Conservation (phyloP, 345 rosid species). For the Eucalyptus viminalis region DNA sequence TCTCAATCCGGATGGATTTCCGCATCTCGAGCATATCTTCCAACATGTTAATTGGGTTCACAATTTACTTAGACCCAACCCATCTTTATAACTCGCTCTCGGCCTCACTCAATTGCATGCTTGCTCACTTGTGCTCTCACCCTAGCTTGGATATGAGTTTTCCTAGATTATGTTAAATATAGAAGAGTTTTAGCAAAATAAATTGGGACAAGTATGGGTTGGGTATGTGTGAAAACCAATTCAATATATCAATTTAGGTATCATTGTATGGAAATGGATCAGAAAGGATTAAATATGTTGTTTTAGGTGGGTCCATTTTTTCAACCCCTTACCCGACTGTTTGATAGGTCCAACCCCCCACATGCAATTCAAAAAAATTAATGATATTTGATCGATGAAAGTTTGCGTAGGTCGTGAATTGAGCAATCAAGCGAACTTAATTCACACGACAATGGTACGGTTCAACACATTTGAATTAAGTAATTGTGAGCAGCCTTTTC, state of each 20-base stretch:
- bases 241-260: too few relatives aligned
- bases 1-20: too few relatives aligned
- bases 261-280: too few relatives aligned
- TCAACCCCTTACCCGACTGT: neutral
- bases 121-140: neutral
- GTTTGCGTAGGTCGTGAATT: neutral
- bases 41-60: neutral
- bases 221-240: too few relatives aligned
- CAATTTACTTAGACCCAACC: neutral
- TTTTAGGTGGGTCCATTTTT: neutral
- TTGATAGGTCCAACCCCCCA: neutral
- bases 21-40: too few relatives aligned
- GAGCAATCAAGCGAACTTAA: neutral
- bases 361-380: neutral
- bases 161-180: neutral
- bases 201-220: too few relatives aligned
- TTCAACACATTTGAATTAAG: neutral
- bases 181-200: neutral
- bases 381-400: neutral
- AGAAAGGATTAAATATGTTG: too few relatives aligned
- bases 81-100: too few relatives aligned
- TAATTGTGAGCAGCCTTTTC: neutral
- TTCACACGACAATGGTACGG: neutral
- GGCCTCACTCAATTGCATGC: fast-evolving
- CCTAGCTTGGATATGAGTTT: neutral